Evolutionary conservation across 495 filamentous ascomycete genomes (phyloP), one percentile per base, ranked within the genome.

Genomic region (Daldinia grandis): DNA sequence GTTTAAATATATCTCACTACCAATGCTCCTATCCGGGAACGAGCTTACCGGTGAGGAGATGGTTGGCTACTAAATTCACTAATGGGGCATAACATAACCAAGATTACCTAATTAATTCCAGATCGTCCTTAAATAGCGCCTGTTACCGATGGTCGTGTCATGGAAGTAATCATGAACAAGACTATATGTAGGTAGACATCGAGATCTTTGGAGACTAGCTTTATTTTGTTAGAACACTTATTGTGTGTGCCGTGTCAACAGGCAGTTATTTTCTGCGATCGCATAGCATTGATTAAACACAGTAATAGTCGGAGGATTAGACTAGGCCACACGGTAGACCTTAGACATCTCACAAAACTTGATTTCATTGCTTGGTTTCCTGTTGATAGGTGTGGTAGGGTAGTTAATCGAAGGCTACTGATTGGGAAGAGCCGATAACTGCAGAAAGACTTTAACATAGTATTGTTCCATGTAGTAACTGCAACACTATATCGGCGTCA

Each of bases 1-100:
- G 49, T 24, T 62, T 10, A 33, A 61, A 40, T 28, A 35, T 17
- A 50, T 27, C 60, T 55, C 25, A 27, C 49, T 49, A 35, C 54
- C 38, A 58, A 50, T 27, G n/a, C 14, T 51, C 47, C 33, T 24
- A 31, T 66, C 24, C 15, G 62, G 49, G 24, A 62, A 21, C 30
- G 30, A 57, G 28, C 24, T 30, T 17, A 30, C 15, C 12, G 17
- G 9, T 12, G 30, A 17, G 27, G 15, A 56, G 53, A 0, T 35
- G 53, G 53, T 31, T 33, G 27, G 53, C 30, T 21, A 35, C 8
- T n/a, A 30, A 28, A 30, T 15, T 30, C 14, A 27, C 25, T 30
- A 25, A 30, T 53, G 17, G 15, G 49, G 10, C n/a, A 30, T 53
- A 28, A 2, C 50, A 21, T 53, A 53, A 30, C 25, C 50, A 28